A percentile compares a stretch with the other conserved stretches of the same genome.
Conservation (phyloP, 495 filamentous ascomycete genomes). For the Podospora conica region DNA sequence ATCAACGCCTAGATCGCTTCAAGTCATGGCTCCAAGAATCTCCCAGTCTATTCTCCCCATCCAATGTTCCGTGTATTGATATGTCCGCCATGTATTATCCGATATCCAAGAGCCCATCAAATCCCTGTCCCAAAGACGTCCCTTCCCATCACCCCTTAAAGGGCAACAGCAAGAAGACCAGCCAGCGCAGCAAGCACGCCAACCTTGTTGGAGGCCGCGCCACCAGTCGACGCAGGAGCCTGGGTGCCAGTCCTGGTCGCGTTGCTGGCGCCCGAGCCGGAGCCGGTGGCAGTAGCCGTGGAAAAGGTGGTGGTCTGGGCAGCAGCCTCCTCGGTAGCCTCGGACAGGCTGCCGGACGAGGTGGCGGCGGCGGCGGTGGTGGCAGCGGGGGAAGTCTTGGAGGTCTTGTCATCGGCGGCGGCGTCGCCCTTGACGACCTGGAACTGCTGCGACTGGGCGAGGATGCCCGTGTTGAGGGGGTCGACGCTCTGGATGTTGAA, state of each 20-base stretch:
- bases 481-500: conserved; percentile 28
- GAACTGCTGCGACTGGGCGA: conserved; percentile 30
- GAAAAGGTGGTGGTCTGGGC: not conserved
- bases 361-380: not conserved
- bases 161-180: not conserved
- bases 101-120: not conserved
- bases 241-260: not conserved
- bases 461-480: conserved; percentile 22
- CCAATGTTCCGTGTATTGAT: not conserved
- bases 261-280: not conserved
- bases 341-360: not conserved
- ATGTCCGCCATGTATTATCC: not conserved
- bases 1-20: not conserved
- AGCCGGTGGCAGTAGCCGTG: not conserved
- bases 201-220: not conserved
- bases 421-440: conserved; percentile 10
- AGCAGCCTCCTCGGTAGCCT: not conserved
- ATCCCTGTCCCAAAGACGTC: not conserved
- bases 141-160: no score
- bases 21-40: not conserved
- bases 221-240: not conserved
- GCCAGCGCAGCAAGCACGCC: not conserved
- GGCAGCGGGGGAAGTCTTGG: conserved; percentile 3
- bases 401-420: not conserved
- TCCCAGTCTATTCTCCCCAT: not conserved